Evolutionary conservation across 768 basidiomycete species (phyloP), one percentile per base, ranked within the genome.

Genomic region (Boletus fagicola): DNA sequence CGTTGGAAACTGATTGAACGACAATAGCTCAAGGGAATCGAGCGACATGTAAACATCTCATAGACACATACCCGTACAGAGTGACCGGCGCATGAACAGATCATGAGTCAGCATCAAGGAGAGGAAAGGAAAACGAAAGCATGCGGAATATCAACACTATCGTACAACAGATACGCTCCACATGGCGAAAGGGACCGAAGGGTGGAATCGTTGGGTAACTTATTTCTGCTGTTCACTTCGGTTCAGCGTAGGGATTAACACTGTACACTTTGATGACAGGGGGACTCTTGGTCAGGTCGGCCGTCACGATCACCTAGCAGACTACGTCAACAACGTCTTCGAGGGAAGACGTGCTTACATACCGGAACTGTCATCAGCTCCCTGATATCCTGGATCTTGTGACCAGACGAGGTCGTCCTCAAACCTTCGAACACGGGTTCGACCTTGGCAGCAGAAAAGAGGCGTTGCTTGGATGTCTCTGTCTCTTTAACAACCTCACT

Each of bases 231-330:
- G 60, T 48, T 61, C 64, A 33, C 2, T 31, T 82, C 61, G 76
- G 74, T 59, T 81, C 80, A 42, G 91, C 87, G 72, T 91, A 95
- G 9, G 94, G 94, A 69, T 94, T 94, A 67, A 94, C 90, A 66
- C 92, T 94, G 79, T 94, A 94, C 56, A 98, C 94, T 74, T 97
- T 95, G 80, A 98, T 90, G 67, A 98, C 92, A 5, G 94, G 94
- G 40, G 94, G 94, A 64, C 90, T 93, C 83, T 96, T 97, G 60
- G 92, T 93, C 64, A 96, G 75, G 72, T 98, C 94, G 33, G 93
- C 93, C 42, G 94, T 95, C 64, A 97, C 87, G 67, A 97, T 95
- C 64, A 95, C 93, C 92, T 94, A 63, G 4, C 56, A 15, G 40
- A 58, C 42, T 4, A 28, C 35, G 13, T 66, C 22, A 70, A 45